Conservation (phyloP, 139 green algal genomes). For the Chlamydomonas schloesseri region DNA sequence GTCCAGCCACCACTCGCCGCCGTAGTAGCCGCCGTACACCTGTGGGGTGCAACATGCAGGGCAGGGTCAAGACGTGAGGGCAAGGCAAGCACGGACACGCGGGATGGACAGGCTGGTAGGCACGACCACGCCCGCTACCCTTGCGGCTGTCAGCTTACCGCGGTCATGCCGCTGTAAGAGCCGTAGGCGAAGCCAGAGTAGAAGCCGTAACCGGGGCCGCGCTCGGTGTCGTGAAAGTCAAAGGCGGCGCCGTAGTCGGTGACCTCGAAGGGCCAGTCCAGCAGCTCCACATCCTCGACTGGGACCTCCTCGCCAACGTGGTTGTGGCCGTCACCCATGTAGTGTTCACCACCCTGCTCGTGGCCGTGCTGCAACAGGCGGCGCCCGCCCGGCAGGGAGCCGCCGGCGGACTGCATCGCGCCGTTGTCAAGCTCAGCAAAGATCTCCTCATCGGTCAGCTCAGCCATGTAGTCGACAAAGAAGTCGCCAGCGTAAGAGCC, state of each 20-base stretch:
- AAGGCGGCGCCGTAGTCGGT: neutral
- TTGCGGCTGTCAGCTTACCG: too few species aligned
- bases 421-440: too few species aligned
- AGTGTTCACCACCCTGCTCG: too few species aligned
- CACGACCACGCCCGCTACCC: too few species aligned
- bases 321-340: neutral
- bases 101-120: too few species aligned
- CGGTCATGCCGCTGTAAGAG: neutral
- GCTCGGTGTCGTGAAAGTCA: neutral
- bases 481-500: neutral
- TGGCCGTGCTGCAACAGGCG: neutral
- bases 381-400: too few species aligned
- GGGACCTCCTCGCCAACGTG: too few species aligned
- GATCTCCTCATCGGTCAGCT: neutral
- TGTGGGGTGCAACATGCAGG: too few species aligned
- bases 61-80: too few species aligned
- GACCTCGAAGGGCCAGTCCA: too few species aligned
- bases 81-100: too few species aligned
- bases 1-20: neutral
- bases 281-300: too few species aligned
- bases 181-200: neutral
- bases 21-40: neutral
- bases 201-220: neutral
- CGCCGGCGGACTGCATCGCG: neutral
- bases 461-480: neutral